A percentile compares a stretch with the other conserved stretches of the same genome.
Conservation (phyloP, 805 yeast genomes). For the Wickerhamiella azyma region DNA sequence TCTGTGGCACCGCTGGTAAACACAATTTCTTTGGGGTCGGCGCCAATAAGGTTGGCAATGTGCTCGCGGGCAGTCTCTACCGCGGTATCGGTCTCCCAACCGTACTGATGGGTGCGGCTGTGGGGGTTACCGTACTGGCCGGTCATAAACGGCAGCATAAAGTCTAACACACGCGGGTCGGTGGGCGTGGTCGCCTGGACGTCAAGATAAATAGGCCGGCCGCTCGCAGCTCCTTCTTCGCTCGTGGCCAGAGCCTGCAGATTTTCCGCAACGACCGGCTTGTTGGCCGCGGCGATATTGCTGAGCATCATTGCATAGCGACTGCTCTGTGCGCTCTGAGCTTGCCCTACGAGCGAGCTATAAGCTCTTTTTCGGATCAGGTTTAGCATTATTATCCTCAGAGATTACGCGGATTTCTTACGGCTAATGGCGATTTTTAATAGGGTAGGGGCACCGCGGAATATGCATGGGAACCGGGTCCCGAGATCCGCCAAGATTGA, state of each 20-base stretch:
- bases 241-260: constrained; percentile 8
- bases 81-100: constrained; percentile 95
- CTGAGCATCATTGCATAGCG: constrained; percentile 5
- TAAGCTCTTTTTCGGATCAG: constrained; percentile 4
- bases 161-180: constrained; percentile 77
- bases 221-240: constrained; percentile 10
- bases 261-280: constrained; percentile 2
- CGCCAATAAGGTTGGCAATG: constrained; percentile 72
- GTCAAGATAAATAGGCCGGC: constrained; percentile 88
- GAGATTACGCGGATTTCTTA: neutral
- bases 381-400: constrained; percentile 1
- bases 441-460: neutral
- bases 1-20: constrained; percentile 98
- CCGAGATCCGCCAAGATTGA: too few species aligned
- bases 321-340: neutral
- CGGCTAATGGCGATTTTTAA: neutral
- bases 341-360: constrained; percentile 3
- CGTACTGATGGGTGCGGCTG: constrained; percentile 90
- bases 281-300: constrained; percentile 9
- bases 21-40: constrained; percentile 92
- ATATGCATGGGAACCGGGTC: neutral
- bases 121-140: constrained; percentile 97
- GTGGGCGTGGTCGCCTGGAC: constrained; percentile 98
- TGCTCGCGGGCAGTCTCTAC: constrained; percentile 77
- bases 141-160: constrained; percentile 35